A percentile compares a stretch with the other conserved stretches of the same genome.
Evolutionary conservation across 148 eudicot species (phyloP).

Genomic region (Camellia granthamiana): DNA sequence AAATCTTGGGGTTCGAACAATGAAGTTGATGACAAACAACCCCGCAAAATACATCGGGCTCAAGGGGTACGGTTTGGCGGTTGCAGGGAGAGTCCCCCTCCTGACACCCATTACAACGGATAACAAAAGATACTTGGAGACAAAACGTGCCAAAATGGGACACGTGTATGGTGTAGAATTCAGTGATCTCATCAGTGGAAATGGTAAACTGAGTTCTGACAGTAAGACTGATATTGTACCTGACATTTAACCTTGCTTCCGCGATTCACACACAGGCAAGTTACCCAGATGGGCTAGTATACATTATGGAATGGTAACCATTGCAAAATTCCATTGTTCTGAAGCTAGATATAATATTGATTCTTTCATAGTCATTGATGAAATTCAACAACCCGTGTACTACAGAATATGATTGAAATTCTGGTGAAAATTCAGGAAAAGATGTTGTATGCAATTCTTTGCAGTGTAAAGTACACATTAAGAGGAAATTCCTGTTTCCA

Average conservation of each 20-base stretch:
- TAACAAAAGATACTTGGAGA: constrained; percentile 80
- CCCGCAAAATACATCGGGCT: constrained; percentile 80
- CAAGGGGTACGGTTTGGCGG: constrained; percentile 79
- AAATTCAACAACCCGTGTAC: not conserved
- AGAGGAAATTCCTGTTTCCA: not conserved
- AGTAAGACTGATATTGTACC: constrained; percentile 3
- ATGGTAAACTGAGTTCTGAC: constrained; percentile 31
- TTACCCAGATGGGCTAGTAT: not conserved
- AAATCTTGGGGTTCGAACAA: constrained; percentile 79
- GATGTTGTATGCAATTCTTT: constrained; percentile 1
- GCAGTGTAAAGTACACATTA: not conserved
- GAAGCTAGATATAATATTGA: constrained; percentile 1
- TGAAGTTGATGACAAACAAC: constrained; percentile 95
- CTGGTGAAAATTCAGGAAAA: not conserved
- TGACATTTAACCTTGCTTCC: not conserved
- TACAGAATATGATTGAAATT: not conserved
- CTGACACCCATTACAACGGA: constrained; percentile 76
- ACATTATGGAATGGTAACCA: not conserved
- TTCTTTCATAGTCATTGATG: not conserved
- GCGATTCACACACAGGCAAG: not conserved
- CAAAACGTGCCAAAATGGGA: constrained; percentile 87
- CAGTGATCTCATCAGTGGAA: constrained; percentile 29
- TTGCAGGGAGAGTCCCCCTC: constrained; percentile 82
- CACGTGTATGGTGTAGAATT: constrained; percentile 59
- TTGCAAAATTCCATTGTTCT: not conserved